Evolutionary conservation across 2,329 filamentous ascomycete species (phyloP), one percentile per base, ranked within the genome.

Genomic region (Ophiostoma angusticollis): DNA sequence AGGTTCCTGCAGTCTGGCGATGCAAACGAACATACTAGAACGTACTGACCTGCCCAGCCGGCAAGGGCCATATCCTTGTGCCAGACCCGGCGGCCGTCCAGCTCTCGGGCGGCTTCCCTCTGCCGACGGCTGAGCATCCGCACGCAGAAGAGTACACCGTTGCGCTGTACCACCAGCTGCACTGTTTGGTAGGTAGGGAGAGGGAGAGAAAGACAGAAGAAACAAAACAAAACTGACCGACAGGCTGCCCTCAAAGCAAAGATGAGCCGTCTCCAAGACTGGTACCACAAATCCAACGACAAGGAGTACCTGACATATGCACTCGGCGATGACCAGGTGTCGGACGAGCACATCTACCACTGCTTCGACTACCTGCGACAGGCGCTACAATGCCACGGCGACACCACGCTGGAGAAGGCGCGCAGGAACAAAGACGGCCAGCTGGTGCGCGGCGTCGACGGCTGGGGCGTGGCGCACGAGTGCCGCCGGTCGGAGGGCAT

Each of bases 331-430:
- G 40, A 45, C 27, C 38, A 42, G 11, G 35, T 48, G 11, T 18
- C 40, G 13, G 44, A 43, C 23, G 23, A 45, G 6, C 47, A 49
- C 29, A 42, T 49, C 14, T 44, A 45, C 32, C 48, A 50, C 39
- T 50, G 48, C 29, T 45, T 50, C 28, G 48, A 50, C 21, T 50
- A 50, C 22, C 28, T 50, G 14, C 40, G 48, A 1, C 48, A 50
- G 31, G 30, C 40, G 6, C 46, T 50, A 32, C 35, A 46, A 29
- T 50, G 48, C 31, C 33, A 40, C 24, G 48, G 42, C 21, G 48
- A 50, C 37, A 50, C 48, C 16, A 42, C 48, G n/a, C 37, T 50
- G 21, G 48, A 49, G 18, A 40, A 36, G 18, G 39, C 42, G 6
- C 37, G 39, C 21, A 38, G 42, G 17, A 3, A 28, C 33, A 4